Evolutionary conservation across 169 alveolate genomes (phyloP).

Genomic region (Besnoitia besnoiti): DNA sequence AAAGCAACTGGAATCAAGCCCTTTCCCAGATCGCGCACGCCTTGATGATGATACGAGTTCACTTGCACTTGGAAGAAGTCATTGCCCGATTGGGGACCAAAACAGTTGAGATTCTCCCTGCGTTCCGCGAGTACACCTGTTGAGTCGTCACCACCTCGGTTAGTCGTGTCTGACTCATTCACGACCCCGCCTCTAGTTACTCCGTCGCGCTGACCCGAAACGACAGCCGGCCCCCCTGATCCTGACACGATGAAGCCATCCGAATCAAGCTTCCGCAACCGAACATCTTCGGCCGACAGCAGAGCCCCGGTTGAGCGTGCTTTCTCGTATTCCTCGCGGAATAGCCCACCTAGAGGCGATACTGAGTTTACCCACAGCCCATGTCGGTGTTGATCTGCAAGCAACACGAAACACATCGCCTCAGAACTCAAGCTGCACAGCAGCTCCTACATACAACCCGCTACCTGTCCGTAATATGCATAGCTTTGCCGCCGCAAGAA

Average conservation of each 20-base stretch:
- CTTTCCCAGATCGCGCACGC: conserved; percentile 34
- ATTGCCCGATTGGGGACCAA: neutral
- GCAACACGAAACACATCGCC: neutral
- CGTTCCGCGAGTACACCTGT: neutral
- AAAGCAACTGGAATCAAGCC: conserved; percentile 42
- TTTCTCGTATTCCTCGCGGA: neutral
- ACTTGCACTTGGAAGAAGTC: conserved; percentile 15
- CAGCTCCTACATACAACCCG: no score
- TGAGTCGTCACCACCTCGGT: neutral
- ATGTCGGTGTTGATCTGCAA: conserved; percentile 38
- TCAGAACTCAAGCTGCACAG: no score
- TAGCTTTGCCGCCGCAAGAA: no score
- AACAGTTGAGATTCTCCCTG: neutral
- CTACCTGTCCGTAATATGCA: no score
- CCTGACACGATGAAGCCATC: neutral
- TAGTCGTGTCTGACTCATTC: neutral
- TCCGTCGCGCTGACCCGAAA: neutral
- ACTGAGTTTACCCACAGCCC: conserved; percentile 3
- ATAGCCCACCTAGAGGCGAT: neutral
- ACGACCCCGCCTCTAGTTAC: neutral
- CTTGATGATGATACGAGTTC: conserved; percentile 64
- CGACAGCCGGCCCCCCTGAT: neutral
- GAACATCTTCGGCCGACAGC: neutral
- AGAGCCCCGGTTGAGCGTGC: conserved; percentile 1
- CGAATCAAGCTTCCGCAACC: neutral